phyloP scores from a whole-genome alignment of 2,329 filamentous ascomycete species.

The Cercospora sesami region DNA sequence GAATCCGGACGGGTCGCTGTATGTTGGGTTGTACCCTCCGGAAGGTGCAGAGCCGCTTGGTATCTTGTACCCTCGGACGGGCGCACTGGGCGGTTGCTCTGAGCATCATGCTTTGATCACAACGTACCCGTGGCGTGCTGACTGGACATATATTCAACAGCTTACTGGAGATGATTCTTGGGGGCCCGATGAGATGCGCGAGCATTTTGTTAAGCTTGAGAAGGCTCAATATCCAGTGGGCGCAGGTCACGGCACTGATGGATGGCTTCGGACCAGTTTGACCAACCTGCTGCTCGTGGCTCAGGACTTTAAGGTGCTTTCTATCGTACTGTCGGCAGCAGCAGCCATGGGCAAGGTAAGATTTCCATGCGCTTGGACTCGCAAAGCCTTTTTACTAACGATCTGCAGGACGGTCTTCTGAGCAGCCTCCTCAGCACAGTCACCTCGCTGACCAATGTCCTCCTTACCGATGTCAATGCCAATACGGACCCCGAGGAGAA shows the following conservation, averaged over 20 bases:
- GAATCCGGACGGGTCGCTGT: slow-evolving; percentile 47
- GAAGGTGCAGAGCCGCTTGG: slow-evolving; percentile 55
- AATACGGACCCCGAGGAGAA: slow-evolving; percentile 51
- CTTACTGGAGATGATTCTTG: slow-evolving; percentile 63
- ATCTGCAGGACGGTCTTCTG: slow-evolving; percentile 30
- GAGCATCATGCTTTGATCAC: slow-evolving; percentile 63
- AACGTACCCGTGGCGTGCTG: slow-evolving; percentile 58
- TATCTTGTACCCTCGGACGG: slow-evolving; percentile 60
- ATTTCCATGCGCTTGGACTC: slow-evolving; percentile 38
- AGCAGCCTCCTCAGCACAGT: slow-evolving; percentile 32
- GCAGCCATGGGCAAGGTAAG: slow-evolving; percentile 54
- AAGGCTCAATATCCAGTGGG: slow-evolving; percentile 51
- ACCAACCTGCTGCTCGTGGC: slow-evolving; percentile 55
- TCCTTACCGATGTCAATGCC: slow-evolving; percentile 46
- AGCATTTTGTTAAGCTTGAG: slow-evolving; percentile 58
- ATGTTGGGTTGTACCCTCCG: slow-evolving; percentile 58
- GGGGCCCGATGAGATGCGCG: slow-evolving; percentile 59
- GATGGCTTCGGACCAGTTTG: slow-evolving; percentile 57
- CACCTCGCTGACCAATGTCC: slow-evolving; percentile 23
- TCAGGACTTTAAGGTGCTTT: slow-evolving; percentile 57
- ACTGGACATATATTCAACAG: slow-evolving; percentile 59
- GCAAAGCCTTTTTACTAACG: slow-evolving; percentile 44
- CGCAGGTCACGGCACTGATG: slow-evolving; percentile 57
- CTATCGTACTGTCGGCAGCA: slow-evolving; percentile 53
- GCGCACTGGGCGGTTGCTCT: slow-evolving; percentile 52